A percentile compares a stretch with the other conserved stretches of the same genome.
Conservation (phyloP, 2,329 filamentous ascomycete species). For the Penicillium griseofulvum region DNA sequence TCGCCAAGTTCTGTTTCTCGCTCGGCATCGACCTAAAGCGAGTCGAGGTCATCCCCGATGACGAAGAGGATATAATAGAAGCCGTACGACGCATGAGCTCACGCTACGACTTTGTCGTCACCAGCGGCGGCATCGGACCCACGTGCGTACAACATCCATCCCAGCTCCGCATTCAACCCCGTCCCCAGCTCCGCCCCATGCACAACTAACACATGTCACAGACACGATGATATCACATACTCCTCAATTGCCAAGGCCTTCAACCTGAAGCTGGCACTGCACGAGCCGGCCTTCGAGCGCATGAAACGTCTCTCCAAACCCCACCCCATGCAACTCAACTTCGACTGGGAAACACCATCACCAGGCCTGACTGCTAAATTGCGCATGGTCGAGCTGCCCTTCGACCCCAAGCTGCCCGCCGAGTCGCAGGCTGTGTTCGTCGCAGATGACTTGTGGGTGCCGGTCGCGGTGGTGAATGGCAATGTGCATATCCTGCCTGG, state of each 20-base stretch:
- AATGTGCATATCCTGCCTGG: constrained; percentile 93
- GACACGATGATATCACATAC: constrained; percentile 98
- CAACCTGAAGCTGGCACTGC: constrained; percentile 69
- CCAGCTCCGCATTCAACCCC: too few species aligned
- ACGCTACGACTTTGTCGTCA: constrained; percentile 91
- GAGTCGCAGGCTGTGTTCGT: constrained; percentile 76
- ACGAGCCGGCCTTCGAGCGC: constrained; percentile 71
- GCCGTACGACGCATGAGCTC: constrained; percentile 82
- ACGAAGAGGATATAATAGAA: constrained; percentile 86
- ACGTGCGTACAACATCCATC: constrained; percentile 60
- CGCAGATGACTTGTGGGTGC: constrained; percentile 83
- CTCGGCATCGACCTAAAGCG: constrained; percentile 71
- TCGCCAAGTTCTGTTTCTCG: constrained; percentile 65
- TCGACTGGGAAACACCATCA: constrained; percentile 82
- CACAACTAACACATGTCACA: constrained; percentile 37
- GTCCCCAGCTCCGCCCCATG: too few species aligned
- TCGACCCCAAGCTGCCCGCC: constrained; percentile 63
- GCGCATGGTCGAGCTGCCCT: constrained; percentile 86
- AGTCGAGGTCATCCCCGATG: constrained; percentile 90
- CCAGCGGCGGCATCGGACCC: constrained; percentile 91
- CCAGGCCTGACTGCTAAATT: constrained; percentile 75
- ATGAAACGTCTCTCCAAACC: constrained; percentile 81
- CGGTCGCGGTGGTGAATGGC: constrained; percentile 81
- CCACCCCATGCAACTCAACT: constrained; percentile 68
- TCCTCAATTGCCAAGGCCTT: constrained; percentile 91